These are phyloP conservation scores for Phytopythium aichiense DNA, from an alignment of 352 stramenopile species.

Conservation along the genomic window DNA sequence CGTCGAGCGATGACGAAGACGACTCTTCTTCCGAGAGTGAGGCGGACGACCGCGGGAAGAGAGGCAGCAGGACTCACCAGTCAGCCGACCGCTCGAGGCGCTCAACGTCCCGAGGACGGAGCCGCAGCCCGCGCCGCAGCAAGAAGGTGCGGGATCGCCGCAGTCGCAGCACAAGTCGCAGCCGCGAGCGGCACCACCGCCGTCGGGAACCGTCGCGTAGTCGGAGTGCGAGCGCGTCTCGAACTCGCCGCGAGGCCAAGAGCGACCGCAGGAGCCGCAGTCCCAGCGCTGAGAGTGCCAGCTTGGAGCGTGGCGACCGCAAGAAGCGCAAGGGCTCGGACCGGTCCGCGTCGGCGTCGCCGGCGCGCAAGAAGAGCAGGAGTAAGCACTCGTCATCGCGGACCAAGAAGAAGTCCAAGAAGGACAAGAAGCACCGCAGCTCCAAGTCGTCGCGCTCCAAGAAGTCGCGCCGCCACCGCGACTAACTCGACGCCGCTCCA, in stretches of 20 bases:
- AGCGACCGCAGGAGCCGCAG: slow-evolving; percentile 7
- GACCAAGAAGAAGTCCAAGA: slow-evolving; percentile 39
- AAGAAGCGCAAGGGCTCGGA: slow-evolving; percentile 1
- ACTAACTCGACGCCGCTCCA: not conserved
- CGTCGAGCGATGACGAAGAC: slow-evolving; percentile 16
- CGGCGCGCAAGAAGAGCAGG: slow-evolving; percentile 28
- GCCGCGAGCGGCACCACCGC: slow-evolving; percentile 12
- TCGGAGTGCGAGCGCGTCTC: slow-evolving; percentile 14
- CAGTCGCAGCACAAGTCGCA: slow-evolving; percentile 28
- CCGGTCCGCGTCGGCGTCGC: slow-evolving; percentile 9
- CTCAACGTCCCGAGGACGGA: slow-evolving; percentile 17
- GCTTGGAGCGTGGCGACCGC: not conserved
- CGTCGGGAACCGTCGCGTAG: slow-evolving; percentile 17
- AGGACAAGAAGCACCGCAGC: slow-evolving; percentile 33
- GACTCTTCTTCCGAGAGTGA: slow-evolving; percentile 20
- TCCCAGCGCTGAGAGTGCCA: not conserved
- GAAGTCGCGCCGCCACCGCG: slow-evolving; percentile 17
- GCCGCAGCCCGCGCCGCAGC: slow-evolving; percentile 18
- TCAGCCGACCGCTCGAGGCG: slow-evolving; percentile 1
- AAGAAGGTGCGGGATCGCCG: slow-evolving; percentile 19
- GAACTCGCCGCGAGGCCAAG: slow-evolving; percentile 10
- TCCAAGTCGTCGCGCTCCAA: slow-evolving; percentile 21
- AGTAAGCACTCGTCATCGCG: slow-evolving; percentile 25
- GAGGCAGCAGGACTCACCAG: slow-evolving; percentile 15
- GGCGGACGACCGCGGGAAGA: slow-evolving; percentile 16